Conservation (phyloP, 2,329 filamentous ascomycete species). For the Fusarium begoniae region DNA sequence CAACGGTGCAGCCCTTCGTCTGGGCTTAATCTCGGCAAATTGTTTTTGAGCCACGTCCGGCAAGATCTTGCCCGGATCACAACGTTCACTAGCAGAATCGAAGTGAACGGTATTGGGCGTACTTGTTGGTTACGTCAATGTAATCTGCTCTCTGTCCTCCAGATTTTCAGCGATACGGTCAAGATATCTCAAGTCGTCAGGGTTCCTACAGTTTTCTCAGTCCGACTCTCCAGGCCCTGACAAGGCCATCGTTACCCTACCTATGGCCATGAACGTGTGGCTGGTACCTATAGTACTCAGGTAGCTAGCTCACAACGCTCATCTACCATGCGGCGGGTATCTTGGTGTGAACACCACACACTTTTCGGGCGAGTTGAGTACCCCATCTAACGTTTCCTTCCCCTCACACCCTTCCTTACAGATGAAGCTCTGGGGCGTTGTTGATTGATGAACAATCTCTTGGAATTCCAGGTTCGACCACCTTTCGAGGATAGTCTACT, state of each 20-base stretch:
- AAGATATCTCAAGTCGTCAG: not conserved
- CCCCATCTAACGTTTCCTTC: constrained; percentile 30
- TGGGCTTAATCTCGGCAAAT: constrained; percentile 2
- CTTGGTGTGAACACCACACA: constrained; percentile 29
- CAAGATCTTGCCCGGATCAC: not conserved
- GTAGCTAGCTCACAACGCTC: not conserved
- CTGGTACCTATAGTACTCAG: not conserved
- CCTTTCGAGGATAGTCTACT: not conserved
- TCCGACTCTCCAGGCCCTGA: not conserved
- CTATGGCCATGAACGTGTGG: constrained; percentile 7
- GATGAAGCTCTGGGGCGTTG: constrained; percentile 3
- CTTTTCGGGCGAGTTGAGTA: constrained; percentile 18
- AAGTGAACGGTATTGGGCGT: not conserved
- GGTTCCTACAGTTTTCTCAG: not conserved
- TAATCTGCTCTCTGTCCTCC: not conserved
- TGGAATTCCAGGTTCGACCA: constrained; percentile 1
- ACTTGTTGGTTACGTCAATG: constrained; percentile 2
- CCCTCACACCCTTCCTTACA: constrained; percentile 13
- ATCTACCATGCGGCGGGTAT: constrained; percentile 16
- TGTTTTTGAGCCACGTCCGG: not conserved
- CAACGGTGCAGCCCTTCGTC: not conserved
- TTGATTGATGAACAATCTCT: constrained; percentile 3
- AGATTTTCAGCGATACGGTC: not conserved
- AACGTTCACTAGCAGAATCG: not conserved
- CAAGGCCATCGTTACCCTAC: not conserved